Evolutionary conservation across 176 grass and related monocot species (phyloP).

Genomic region (Thinopyrum elongatum): DNA sequence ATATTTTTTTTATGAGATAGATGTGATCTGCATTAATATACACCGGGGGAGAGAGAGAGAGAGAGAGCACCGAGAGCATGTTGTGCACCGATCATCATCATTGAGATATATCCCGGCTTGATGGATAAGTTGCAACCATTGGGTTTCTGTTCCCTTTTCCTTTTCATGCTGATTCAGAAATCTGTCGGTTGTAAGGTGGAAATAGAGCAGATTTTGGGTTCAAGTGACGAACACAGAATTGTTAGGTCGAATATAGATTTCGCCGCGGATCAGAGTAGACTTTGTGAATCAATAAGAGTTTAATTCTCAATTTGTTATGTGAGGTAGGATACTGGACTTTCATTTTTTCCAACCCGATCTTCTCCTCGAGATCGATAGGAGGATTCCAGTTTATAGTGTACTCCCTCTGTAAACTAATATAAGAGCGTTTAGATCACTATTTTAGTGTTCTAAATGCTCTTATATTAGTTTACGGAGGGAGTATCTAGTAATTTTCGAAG

Average conservation of each 20-base stretch:
- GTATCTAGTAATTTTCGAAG: no score
- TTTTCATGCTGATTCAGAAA: not conserved
- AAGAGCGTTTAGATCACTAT: no score
- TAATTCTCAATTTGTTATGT: not conserved
- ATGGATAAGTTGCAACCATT: slow-evolving; percentile 36
- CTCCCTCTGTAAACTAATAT: no score
- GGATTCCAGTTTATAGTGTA: not conserved
- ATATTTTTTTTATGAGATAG: not conserved
- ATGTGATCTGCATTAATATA: not conserved
- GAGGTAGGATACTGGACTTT: not conserved
- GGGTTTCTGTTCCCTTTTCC: not conserved
- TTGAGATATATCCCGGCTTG: not conserved
- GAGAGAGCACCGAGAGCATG: not conserved
- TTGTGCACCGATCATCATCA: not conserved
- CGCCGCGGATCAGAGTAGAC: not conserved
- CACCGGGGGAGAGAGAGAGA: not conserved
- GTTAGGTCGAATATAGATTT: slow-evolving; percentile 28
- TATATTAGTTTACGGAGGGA: no score
- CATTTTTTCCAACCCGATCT: not conserved
- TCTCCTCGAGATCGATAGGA: not conserved
- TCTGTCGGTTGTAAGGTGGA: not conserved
- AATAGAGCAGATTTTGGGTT: not conserved
- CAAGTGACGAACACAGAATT: not conserved
- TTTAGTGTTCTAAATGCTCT: no score
- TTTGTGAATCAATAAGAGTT: not conserved